A percentile compares a stretch with the other conserved stretches of the same genome.
These are phyloP conservation scores for Ustilago sp. DNA, from an alignment of 1,284 basidiomycete genomes.

Conservation along the genomic window DNA sequence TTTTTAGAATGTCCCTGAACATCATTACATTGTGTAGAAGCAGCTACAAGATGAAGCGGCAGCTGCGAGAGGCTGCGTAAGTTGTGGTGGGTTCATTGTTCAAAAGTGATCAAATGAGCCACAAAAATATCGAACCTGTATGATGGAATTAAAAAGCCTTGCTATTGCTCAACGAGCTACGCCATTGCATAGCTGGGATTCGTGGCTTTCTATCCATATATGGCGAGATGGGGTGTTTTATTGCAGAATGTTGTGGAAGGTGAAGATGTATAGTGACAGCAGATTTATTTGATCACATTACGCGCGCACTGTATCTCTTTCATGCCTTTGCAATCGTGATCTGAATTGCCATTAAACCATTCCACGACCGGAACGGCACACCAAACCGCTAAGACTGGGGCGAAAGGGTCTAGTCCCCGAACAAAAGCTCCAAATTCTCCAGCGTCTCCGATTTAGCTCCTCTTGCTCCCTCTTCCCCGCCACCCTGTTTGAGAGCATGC, in stretches of 20 bases:
- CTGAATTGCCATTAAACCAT: no score
- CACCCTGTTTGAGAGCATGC: constrained; percentile 46
- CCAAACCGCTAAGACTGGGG: no score
- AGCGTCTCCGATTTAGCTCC: constrained; percentile 47
- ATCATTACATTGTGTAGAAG: no score
- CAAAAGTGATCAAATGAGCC: neutral
- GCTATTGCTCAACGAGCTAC: neutral
- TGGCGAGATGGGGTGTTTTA: neutral
- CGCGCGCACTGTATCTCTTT: neutral
- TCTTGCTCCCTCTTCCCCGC: neutral
- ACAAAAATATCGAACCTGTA: neutral
- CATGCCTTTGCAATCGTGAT: no score
- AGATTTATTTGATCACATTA: constrained; percentile 3
- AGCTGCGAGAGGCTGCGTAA: no score
- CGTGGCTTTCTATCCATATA: neutral
- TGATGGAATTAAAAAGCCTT: neutral
- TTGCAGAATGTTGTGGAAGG: neutral
- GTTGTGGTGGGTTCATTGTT: neutral
- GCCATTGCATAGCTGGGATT: neutral
- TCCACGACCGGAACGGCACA: no score
- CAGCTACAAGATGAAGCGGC: no score
- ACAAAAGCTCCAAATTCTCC: constrained; percentile 57
- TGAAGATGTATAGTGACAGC: constrained; percentile 9
- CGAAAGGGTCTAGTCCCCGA: neutral
- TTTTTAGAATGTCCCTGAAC: no score